Percentiles rank a stretch among this genome's conserved stretches.
Evolutionary conservation across 495 filamentous ascomycete genomes (phyloP).

Genomic region (Trichoderma reesei): DNA sequence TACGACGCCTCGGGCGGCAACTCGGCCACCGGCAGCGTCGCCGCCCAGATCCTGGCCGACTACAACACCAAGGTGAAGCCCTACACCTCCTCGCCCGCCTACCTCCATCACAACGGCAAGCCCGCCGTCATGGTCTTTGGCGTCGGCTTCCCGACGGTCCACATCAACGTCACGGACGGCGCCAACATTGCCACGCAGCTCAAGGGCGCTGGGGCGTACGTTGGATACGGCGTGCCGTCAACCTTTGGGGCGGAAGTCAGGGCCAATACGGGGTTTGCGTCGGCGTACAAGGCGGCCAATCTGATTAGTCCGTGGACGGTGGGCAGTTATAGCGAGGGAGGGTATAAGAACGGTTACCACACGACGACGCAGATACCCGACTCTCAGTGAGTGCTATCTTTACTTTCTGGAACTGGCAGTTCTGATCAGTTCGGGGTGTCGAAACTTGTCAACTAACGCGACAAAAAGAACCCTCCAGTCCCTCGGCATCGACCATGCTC

Average conservation of each 20-base stretch:
- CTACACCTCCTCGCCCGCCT: slow-evolving; percentile 21
- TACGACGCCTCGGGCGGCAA: slow-evolving; percentile 22
- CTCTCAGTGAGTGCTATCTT: slow-evolving; percentile 10
- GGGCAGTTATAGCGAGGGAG: slow-evolving; percentile 18
- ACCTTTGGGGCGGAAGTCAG: slow-evolving; percentile 21
- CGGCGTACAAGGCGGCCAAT: slow-evolving; percentile 22
- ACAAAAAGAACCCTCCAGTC: background rate
- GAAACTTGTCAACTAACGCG: background rate
- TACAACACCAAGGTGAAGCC: slow-evolving; percentile 15
- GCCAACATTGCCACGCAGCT: slow-evolving; percentile 21
- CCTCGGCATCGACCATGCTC: background rate
- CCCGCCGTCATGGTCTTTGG: slow-evolving; percentile 26
- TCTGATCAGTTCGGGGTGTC: too few relatives aligned
- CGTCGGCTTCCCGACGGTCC: slow-evolving; percentile 17
- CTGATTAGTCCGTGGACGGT: slow-evolving; percentile 26
- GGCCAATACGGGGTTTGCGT: slow-evolving; percentile 17
- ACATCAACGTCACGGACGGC: slow-evolving; percentile 20
- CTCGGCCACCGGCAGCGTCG: slow-evolving; percentile 17
- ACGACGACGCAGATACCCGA: background rate
- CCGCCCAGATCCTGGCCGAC: slow-evolving; percentile 18
- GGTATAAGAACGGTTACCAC: slow-evolving; percentile 14
- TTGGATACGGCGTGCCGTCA: slow-evolving; percentile 21
- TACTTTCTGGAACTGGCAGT: background rate
- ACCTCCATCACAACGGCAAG: slow-evolving; percentile 24
- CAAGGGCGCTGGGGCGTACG: slow-evolving; percentile 21